Base-by-base conservation (phyloP, 768 basidiomycete species). In the Tricholoma terreum region DNA sequence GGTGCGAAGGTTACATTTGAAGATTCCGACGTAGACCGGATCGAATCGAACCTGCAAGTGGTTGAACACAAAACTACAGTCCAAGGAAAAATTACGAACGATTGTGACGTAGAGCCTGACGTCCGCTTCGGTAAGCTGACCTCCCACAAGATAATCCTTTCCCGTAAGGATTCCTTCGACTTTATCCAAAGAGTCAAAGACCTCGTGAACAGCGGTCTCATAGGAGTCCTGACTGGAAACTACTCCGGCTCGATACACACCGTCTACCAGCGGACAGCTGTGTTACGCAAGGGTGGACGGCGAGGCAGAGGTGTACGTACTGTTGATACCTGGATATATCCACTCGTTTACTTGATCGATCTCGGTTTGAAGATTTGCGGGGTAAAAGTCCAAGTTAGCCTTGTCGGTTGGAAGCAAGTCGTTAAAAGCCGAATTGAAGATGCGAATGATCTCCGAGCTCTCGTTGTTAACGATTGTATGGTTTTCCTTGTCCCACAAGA, bases 391-490 rank as follows among this genome's bases (percentile, higher is more conserved):
- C 52, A 89, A 61, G 21, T 75, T 71, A 3, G 84, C 84, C 60
- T 85, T 83, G 2, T 89, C 86, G 1, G 77, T 70, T 1, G 89
- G 80, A 4, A 96, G 52, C 19, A 88, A 63, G 17, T 86, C 77
- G 70, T 97, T 86, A 76, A 96, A 95, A 2, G 81, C 86, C 11
- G 80, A 78, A 73, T 98, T 96, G 75, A 98, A 82, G 11, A 95
- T 91, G 55, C 96, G 86, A 66, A 98, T 93, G 68, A 98, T 94
- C 74, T 98, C 96, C 0, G 89, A 85, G 61, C 86, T 89, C 68
- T 98, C 96, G 69, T 98, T 98, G 77, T 94, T 98, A 57, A 98
- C 96, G 63, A 98, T 89, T 35, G 89, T 89, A 49, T 86, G 74
- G 40, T 68, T 74, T 71, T 94, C 90, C 76, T 86, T 95, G 74